Base-by-base conservation (phyloP, 257 asterid species). In the Capsicum baccatum region DNA sequence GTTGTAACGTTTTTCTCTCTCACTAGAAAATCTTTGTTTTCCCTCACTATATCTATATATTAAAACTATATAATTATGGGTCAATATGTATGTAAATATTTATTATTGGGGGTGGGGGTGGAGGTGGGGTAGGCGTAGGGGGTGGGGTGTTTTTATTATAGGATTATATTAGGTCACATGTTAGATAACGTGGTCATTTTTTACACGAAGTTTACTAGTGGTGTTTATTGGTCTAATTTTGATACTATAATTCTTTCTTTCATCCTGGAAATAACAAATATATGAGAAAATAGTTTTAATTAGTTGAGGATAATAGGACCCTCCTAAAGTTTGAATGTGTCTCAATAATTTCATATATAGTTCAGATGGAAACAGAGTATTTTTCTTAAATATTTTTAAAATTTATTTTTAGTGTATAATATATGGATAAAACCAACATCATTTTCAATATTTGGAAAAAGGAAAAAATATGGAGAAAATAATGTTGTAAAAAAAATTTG, bases 41-140 rank as follows among this genome's bases (percentile, higher is more conserved):
- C 81, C 50, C 80, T 76, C 81, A 21, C 81, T 76, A 76, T 21
- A 76, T 76, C 81, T 76, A 52, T 76, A 26, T 76, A 68, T 52
- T 76, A 26, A 26, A 19, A 76, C 26, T 4, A 39, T 39, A 39
- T 39, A 39, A 4, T 39, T 15, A 74, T 21, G 17, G 47, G 42
- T 74, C 60, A 48, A 19, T 74, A 74, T 74, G 59, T 21, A 50
- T 50, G 47, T 52, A 12, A 50, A 52, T 11, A 76, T 52, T 50
- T 21, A 26, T 6, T 50, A 57, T 17, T 37, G 79, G 57, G 57
- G 9, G 15, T 0, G 4, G 57, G 14, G 2, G 0, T 21, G 44
- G 5, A 1, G 5, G 8, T 8, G 81, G 47, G 62, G 14, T 0
- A 0, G 19, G 48, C 48, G 48, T 8, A 6, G 42, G 5, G 0